phyloP scores from a whole-genome alignment of 1,284 basidiomycete species.

The Cutaneotrichosporon curvatum region DNA sequence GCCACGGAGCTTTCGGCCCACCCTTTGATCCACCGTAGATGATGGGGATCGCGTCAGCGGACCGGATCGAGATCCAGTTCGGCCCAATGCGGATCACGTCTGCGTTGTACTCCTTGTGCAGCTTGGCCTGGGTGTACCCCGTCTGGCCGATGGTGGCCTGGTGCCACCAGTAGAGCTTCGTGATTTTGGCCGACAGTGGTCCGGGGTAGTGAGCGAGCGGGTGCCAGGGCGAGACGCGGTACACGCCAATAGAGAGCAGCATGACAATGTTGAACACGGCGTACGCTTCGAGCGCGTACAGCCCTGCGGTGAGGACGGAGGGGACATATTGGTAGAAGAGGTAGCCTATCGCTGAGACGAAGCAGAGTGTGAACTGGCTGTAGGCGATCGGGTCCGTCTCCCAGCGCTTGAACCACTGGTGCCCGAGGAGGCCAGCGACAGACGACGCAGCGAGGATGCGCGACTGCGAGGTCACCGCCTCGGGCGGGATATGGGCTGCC shows the following conservation, averaged over 20 bases:
- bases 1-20: background rate
- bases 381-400: conserved; percentile 5
- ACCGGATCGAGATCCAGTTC: conserved; percentile 74
- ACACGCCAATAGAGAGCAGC: background rate
- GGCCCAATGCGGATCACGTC: conserved; percentile 73
- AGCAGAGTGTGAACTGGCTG: background rate
- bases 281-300: background rate
- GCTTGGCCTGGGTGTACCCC: conserved; percentile 6
- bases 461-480: background rate
- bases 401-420: conserved; percentile 5
- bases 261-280: background rate
- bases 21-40: conserved; percentile 55
- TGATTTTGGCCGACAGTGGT: conserved; percentile 3
- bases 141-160: conserved; percentile 6
- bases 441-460: background rate
- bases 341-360: background rate
- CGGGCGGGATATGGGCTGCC: background rate
- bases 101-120: conserved; percentile 6
- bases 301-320: background rate
- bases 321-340: background rate
- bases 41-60: conserved; percentile 64
- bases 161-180: conserved; percentile 8
- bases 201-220: conserved; percentile 8
- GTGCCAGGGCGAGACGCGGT: conserved; percentile 11
- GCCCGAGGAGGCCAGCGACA: background rate